Evolutionary conservation across 2,329 filamentous ascomycete species (phyloP).

Genomic region (Pseudogymnoascus sp.): DNA sequence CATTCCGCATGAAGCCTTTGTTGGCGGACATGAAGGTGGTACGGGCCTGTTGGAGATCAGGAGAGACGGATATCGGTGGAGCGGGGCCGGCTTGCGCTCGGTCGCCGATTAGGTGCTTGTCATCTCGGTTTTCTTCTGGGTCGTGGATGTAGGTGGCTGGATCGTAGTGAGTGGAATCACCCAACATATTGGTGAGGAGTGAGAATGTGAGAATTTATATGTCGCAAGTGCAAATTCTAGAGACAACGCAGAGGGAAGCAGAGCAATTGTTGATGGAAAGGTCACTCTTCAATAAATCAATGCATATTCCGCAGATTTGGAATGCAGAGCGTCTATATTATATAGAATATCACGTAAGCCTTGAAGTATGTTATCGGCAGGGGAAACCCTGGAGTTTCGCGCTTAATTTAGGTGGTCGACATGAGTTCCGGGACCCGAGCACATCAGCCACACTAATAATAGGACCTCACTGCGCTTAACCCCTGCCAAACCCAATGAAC

Average conservation of each 20-base stretch:
- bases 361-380: neutral
- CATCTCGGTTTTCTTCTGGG: neutral
- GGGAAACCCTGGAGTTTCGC: neutral
- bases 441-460: conserved; percentile 1
- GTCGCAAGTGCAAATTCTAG: neutral
- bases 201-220: neutral
- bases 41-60: neutral
- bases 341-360: conserved; percentile 1
- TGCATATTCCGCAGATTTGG: neutral
- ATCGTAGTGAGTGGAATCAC: neutral
- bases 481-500: neutral
- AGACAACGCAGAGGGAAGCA: neutral
- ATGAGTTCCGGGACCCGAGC: neutral
- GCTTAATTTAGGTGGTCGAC: neutral
- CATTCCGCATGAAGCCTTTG: conserved; percentile 1
- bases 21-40: neutral
- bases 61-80: neutral
- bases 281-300: neutral
- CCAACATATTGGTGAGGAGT: neutral
- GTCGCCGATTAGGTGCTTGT: neutral
- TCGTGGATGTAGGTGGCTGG: neutral
- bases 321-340: neutral
- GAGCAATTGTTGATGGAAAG: neutral
- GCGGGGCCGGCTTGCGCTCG: neutral
- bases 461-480: neutral